phyloP scores from a whole-genome alignment of 129 eudicot genomes.

The Glebionis coronaria region DNA sequence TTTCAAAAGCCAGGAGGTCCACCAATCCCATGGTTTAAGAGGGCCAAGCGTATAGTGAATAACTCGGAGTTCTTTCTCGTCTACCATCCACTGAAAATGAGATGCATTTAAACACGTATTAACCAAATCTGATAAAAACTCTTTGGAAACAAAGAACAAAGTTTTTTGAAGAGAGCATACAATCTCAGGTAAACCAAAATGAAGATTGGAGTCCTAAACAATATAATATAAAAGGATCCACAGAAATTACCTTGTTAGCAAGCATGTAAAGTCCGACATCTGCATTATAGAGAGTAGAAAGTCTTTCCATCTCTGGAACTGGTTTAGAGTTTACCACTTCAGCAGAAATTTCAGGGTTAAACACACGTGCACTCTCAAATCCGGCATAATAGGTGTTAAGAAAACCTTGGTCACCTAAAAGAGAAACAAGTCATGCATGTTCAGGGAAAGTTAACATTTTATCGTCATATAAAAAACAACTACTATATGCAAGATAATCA shows the following conservation, averaged over 20 bases:
- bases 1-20: slow-evolving; percentile 96
- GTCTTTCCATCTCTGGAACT: slow-evolving; percentile 88
- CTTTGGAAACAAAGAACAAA: slow-evolving; percentile 1
- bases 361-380: slow-evolving; percentile 83
- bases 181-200: slow-evolving; percentile 2
- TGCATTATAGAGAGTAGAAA: slow-evolving; percentile 94
- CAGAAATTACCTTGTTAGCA: slow-evolving; percentile 80
- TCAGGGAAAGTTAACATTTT: background rate
- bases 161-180: slow-evolving; percentile 7
- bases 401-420: slow-evolving; percentile 96
- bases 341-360: slow-evolving; percentile 62
- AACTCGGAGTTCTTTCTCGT: slow-evolving; percentile 80
- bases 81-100: slow-evolving; percentile 93
- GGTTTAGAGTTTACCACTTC: slow-evolving; percentile 74
- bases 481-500: background rate
- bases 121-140: background rate
- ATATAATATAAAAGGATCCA: background rate
- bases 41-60: slow-evolving; percentile 99
- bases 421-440: slow-evolving; percentile 10
- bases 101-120: background rate
- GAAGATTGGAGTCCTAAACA: background rate
- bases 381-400: slow-evolving; percentile 85
- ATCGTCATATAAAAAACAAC: background rate
- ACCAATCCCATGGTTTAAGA: slow-evolving; percentile 99
- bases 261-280: slow-evolving; percentile 99